phyloP scores from a whole-genome alignment of 2,329 filamentous ascomycete species.

The Helminthosporium solani region DNA sequence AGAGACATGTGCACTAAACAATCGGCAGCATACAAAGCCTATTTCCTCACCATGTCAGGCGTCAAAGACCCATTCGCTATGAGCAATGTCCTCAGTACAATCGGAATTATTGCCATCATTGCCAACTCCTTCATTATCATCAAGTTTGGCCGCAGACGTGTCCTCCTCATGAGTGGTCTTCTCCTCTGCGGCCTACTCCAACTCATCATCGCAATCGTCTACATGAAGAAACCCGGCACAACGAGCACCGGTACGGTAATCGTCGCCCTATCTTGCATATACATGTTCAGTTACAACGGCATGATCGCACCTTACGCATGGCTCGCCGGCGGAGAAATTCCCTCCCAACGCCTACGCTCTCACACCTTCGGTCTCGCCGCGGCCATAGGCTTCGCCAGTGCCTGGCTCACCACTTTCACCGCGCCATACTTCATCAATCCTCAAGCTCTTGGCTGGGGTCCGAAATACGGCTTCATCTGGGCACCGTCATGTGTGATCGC shows the following conservation, averaged over 20 bases:
- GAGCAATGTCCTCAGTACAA: slow-evolving; percentile 55
- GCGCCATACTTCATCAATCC: slow-evolving; percentile 63
- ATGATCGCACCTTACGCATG: slow-evolving; percentile 59
- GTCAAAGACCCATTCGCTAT: slow-evolving; percentile 59
- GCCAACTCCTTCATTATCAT: slow-evolving; percentile 58
- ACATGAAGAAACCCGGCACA: slow-evolving; percentile 46
- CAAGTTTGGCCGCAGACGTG: slow-evolving; percentile 54
- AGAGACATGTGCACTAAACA: too few relatives aligned
- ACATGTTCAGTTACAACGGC: slow-evolving; percentile 57
- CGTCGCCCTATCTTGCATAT: slow-evolving; percentile 55
- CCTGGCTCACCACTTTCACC: slow-evolving; percentile 60
- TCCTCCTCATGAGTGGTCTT: slow-evolving; percentile 56
- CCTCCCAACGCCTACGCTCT: slow-evolving; percentile 57
- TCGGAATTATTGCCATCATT: slow-evolving; percentile 57
- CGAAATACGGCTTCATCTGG: slow-evolving; percentile 60
- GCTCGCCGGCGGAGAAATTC: slow-evolving; percentile 59
- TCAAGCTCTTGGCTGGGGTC: slow-evolving; percentile 56
- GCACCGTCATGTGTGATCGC: slow-evolving; percentile 38
- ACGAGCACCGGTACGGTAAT: slow-evolving; percentile 49
- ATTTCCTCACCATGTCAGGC: slow-evolving; percentile 62
- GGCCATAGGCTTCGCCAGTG: slow-evolving; percentile 54
- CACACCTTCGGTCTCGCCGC: slow-evolving; percentile 59
- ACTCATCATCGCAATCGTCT: slow-evolving; percentile 56
- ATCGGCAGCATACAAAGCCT: slow-evolving; percentile 47
- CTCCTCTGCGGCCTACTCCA: slow-evolving; percentile 56